These are phyloP conservation scores for Desmodesmus armatus DNA, from an alignment of 139 green algal species.

Conservation along the genomic window DNA sequence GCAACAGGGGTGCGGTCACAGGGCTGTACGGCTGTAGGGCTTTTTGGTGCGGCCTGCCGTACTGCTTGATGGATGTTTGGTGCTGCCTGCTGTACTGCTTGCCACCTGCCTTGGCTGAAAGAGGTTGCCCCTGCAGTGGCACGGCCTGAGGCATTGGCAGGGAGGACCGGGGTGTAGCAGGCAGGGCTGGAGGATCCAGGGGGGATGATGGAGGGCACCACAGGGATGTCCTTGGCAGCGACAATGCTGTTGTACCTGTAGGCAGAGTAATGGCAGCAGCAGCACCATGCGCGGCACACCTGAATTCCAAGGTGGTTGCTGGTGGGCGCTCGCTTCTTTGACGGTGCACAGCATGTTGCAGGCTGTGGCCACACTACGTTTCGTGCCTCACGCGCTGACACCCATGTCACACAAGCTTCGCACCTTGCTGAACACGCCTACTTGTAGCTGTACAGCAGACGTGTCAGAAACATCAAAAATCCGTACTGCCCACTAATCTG, in stretches of 20 bases:
- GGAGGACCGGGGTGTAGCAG: too few relatives aligned
- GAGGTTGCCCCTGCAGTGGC: neutral
- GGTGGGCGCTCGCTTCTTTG: neutral
- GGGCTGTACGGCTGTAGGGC: neutral
- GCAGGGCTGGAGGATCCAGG: neutral
- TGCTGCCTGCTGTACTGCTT: neutral
- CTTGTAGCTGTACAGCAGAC: neutral
- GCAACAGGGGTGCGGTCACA: neutral
- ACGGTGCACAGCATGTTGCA: too few relatives aligned
- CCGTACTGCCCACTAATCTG: neutral
- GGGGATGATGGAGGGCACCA: neutral
- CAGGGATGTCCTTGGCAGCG: neutral
- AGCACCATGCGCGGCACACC: neutral
- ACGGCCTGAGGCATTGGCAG: too few relatives aligned
- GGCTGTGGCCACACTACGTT: too few relatives aligned
- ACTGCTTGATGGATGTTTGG: neutral
- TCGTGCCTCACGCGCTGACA: too few relatives aligned
- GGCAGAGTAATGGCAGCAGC: neutral
- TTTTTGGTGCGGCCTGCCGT: neutral
- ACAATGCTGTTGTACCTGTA: slow-evolving; percentile 31
- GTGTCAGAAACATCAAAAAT: neutral
- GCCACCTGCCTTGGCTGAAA: slow-evolving; percentile 9
- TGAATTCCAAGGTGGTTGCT: neutral
- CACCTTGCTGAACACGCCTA: neutral
- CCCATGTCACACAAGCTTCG: neutral